phyloP scores from a whole-genome alignment of 495 filamentous ascomycete genomes.

The Thozetella sp. region DNA sequence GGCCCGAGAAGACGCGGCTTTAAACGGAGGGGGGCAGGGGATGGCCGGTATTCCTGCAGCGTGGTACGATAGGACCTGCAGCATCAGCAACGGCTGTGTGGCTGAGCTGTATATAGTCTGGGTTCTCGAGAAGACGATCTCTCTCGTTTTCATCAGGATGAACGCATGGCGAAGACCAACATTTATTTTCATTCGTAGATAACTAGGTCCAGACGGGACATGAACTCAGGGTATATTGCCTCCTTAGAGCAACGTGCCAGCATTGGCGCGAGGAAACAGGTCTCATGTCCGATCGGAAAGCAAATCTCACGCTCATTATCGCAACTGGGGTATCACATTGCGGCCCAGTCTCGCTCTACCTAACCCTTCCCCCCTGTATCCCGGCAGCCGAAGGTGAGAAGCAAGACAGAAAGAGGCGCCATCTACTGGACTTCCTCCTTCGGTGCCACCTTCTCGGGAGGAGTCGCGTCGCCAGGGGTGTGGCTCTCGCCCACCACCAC shows the following conservation, averaged over 20 bases:
- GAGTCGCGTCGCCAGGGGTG: constrained; percentile 25
- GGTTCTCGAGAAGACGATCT: too few relatives aligned
- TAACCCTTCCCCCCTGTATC: background rate
- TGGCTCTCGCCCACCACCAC: constrained; percentile 5
- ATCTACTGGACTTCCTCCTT: constrained; percentile 3
- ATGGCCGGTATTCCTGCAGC: too few relatives aligned
- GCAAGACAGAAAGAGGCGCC: background rate
- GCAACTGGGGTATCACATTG: background rate
- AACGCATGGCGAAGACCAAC: too few relatives aligned
- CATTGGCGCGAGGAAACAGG: background rate
- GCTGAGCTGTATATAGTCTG: background rate
- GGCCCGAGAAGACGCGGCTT: background rate
- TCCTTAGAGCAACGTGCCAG: background rate
- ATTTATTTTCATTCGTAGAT: background rate
- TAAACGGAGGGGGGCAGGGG: background rate
- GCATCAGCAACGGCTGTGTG: too few relatives aligned
- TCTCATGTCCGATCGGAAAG: background rate
- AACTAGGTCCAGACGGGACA: background rate
- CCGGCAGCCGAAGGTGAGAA: background rate
- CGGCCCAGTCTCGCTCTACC: background rate
- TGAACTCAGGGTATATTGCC: background rate
- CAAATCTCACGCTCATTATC: background rate
- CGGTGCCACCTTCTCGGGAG: constrained; percentile 21
- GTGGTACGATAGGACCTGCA: too few relatives aligned
- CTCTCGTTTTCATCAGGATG: too few relatives aligned